These are phyloP conservation scores for Trichophyton benhamiae DNA, from an alignment of 2,329 filamentous ascomycete species.

Conservation along the genomic window DNA sequence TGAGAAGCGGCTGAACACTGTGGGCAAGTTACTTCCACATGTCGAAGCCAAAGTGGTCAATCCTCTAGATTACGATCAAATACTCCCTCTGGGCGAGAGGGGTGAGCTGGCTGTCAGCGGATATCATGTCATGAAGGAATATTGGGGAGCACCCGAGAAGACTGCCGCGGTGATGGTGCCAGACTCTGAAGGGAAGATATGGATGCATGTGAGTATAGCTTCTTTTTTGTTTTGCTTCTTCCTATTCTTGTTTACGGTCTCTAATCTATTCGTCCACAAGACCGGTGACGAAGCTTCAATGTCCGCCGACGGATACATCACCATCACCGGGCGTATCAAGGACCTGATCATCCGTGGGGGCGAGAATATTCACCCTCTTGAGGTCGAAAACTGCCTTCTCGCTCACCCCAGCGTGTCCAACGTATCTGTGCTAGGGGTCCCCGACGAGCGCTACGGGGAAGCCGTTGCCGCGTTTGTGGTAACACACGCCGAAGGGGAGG, in stretches of 20 bases:
- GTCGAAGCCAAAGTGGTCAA: conserved; percentile 68
- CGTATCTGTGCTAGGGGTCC: conserved; percentile 70
- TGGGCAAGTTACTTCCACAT: conserved; percentile 75
- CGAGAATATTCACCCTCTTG: conserved; percentile 90
- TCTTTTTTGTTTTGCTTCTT: background rate
- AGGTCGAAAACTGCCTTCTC: conserved; percentile 80
- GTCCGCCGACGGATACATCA: conserved; percentile 69
- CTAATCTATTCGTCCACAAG: conserved; percentile 26
- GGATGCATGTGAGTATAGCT: conserved; percentile 54
- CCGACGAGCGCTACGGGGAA: conserved; percentile 74
- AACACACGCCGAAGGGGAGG: conserved; percentile 29
- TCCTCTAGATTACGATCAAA: conserved; percentile 44
- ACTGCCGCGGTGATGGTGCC: conserved; percentile 57
- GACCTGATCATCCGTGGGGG: conserved; percentile 90
- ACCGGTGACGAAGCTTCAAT: conserved; percentile 86
- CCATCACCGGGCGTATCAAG: conserved; percentile 84
- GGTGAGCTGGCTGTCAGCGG: conserved; percentile 77
- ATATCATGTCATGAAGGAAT: conserved; percentile 82
- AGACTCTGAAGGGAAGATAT: conserved; percentile 47
- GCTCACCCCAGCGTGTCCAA: conserved; percentile 59
- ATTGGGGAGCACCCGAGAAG: conserved; percentile 61
- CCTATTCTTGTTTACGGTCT: background rate
- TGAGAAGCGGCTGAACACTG: conserved; percentile 58
- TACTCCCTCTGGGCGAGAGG: conserved; percentile 51
- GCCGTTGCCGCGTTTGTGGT: conserved; percentile 75